A percentile compares a stretch with the other conserved stretches of the same genome.
Evolutionary conservation across 495 filamentous ascomycete genomes (phyloP).

Genomic region (Halenospora varia): DNA sequence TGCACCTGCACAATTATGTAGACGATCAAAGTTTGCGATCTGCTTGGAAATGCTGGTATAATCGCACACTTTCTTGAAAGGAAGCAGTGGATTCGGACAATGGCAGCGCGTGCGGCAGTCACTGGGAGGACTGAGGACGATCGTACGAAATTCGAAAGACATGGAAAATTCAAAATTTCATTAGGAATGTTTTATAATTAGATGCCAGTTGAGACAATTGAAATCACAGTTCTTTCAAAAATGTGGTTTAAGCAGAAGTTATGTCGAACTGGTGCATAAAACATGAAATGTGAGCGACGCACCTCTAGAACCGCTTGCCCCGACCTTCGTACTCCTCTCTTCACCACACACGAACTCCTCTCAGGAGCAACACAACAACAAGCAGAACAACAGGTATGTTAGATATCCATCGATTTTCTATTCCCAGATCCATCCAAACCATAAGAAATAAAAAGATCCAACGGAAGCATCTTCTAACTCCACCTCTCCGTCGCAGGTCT

Average conservation of each 20-base stretch:
- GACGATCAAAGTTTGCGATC: no score
- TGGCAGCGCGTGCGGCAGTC: neutral
- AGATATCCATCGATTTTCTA: constrained; percentile 2
- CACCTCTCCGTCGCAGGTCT: constrained; percentile 15
- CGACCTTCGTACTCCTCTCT: constrained; percentile 19
- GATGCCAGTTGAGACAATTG: no score
- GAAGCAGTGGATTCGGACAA: neutral
- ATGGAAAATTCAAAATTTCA: neutral
- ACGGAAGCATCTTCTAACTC: constrained; percentile 9
- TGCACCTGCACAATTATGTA: no score
- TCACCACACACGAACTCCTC: constrained; percentile 16
- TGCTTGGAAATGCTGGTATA: constrained; percentile 2
- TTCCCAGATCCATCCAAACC: constrained; percentile 1
- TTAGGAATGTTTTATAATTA: neutral
- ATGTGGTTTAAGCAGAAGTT: constrained; percentile 21
- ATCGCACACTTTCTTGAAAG: neutral
- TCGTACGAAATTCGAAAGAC: neutral
- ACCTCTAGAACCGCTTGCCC: constrained; percentile 18
- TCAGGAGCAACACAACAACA: constrained; percentile 18
- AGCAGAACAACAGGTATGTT: constrained; percentile 19
- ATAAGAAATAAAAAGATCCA: constrained; percentile 2
- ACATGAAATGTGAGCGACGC: constrained; percentile 18
- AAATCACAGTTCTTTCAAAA: no score
- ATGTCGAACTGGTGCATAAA: constrained; percentile 25
- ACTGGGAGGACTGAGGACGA: neutral